Percentiles rank a stretch among this genome's conserved stretches.
phyloP scores from a whole-genome alignment of 495 filamentous ascomycete species.

The Podospora tetraspora region DNA sequence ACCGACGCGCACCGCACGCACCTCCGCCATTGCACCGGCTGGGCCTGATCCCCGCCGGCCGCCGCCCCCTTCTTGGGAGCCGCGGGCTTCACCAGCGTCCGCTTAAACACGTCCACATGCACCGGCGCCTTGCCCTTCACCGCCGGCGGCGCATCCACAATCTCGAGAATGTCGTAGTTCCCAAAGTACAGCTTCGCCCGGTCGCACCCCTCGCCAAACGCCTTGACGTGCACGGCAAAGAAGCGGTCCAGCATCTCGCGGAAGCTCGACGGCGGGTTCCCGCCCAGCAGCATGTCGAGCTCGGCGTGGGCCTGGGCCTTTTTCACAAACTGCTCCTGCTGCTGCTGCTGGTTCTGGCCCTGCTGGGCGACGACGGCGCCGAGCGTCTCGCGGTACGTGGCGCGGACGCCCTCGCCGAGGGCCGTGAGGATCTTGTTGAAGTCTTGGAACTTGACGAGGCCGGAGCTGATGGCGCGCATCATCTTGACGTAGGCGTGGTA shows the following conservation, averaged over 20 bases:
- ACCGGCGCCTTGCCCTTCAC: conserved; percentile 19
- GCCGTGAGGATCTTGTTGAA: conserved; percentile 46
- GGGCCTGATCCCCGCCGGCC: conserved; percentile 11
- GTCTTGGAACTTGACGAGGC: conserved; percentile 40
- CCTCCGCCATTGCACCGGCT: conserved; percentile 43
- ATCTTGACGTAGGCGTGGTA: conserved; percentile 46
- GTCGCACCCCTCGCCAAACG: conserved; percentile 38
- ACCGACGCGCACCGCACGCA: conserved; percentile 58
- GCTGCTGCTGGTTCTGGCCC: conserved; percentile 20
- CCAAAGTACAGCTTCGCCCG: conserved; percentile 47
- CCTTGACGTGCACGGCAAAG: conserved; percentile 38
- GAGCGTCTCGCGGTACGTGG: conserved; percentile 40
- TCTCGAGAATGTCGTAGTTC: conserved; percentile 45
- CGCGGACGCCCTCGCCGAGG: conserved; percentile 41
- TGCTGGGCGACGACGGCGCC: conserved; percentile 30
- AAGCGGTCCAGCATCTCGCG: conserved; percentile 44
- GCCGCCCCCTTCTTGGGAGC: conserved; percentile 8
- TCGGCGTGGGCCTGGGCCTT: conserved; percentile 37
- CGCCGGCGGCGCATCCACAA: conserved; percentile 34
- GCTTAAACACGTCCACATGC: conserved; percentile 43
- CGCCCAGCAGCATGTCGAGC: conserved; percentile 45
- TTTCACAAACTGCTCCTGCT: conserved; percentile 36
- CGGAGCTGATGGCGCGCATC: conserved; percentile 35
- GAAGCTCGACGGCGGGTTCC: conserved; percentile 43
- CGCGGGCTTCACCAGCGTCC: conserved; percentile 20